Percentiles rank a stretch among this genome's conserved stretches.
phyloP scores from a whole-genome alignment of 176 grass and related monocot species.

The Cenchrus fungigraminus region DNA sequence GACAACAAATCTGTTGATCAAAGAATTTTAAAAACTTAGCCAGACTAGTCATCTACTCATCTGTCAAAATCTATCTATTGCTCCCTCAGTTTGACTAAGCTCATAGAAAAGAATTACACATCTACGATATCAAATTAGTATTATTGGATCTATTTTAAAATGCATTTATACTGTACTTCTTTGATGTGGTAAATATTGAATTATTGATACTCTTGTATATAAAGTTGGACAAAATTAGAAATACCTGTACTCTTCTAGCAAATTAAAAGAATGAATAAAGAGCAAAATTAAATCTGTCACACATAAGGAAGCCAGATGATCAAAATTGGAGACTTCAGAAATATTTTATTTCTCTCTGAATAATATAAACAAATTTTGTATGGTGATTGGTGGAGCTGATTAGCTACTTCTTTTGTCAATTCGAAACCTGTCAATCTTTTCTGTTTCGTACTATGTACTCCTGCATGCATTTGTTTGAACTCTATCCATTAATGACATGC shows the following conservation, averaged over 20 bases:
- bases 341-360: conserved; percentile 20
- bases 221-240: not conserved
- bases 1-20: conserved; percentile 1
- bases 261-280: conserved; percentile 3
- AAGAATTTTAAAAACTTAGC: conserved; percentile 9
- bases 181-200: too few species aligned
- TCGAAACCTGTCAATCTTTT: not conserved
- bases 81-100: not conserved
- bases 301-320: conserved; percentile 9
- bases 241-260: not conserved
- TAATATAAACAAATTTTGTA: conserved; percentile 25
- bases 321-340: not conserved
- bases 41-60: not conserved
- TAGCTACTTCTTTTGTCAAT: not conserved
- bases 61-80: not conserved
- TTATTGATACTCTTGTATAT: too few species aligned
- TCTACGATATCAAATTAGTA: too few species aligned
- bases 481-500: conserved; percentile 32
- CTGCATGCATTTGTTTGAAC: conserved; percentile 6
- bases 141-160: too few species aligned
- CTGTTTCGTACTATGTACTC: not conserved
- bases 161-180: too few species aligned
- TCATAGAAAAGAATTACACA: not conserved
- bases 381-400: not conserved
- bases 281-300: not conserved